These are phyloP conservation scores for Pyrus hybrid DNA, from an alignment of 331 rosid species.

Conservation along the genomic window DNA sequence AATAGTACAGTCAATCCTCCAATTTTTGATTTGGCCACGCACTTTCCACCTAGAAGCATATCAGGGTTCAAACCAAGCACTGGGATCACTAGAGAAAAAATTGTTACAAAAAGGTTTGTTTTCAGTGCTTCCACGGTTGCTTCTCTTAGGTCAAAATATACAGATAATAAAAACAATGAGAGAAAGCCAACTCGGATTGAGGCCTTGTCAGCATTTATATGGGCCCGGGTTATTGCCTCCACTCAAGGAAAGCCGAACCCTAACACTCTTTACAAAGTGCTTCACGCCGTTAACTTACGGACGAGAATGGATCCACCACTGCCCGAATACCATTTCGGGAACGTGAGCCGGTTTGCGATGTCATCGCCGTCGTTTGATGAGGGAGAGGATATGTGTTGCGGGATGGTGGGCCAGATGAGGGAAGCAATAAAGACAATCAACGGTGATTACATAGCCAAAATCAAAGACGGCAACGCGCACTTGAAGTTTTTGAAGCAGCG, in stretches of 20 bases:
- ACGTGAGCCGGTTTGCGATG: constrained; percentile 14
- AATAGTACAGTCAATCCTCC: not conserved
- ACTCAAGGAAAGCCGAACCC: not conserved
- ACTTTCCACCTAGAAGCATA: constrained; percentile 18
- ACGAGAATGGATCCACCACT: constrained; percentile 20
- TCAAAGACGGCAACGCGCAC: not conserved
- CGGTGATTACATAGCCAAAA: not conserved
- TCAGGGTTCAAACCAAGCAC: not conserved
- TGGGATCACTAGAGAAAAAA: not conserved
- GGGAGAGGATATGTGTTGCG: not conserved
- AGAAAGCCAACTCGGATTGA: constrained; percentile 23
- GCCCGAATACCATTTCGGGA: constrained; percentile 21
- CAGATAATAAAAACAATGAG: not conserved
- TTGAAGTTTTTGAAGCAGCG: constrained; percentile 1
- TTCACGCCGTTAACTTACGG: constrained; percentile 26
- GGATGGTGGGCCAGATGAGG: constrained; percentile 12
- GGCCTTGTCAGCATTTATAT: constrained; percentile 26
- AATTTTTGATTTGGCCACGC: constrained; percentile 6
- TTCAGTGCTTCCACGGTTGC: constrained; percentile 17
- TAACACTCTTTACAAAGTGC: not conserved
- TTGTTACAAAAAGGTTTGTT: constrained; percentile 20
- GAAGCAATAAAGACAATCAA: constrained; percentile 9
- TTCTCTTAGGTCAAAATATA: constrained; percentile 7
- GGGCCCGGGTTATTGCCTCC: not conserved
- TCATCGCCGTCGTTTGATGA: constrained; percentile 2